Conservation (phyloP, 768 basidiomycete genomes). For the Dictyophora rubrovolvata region DNA sequence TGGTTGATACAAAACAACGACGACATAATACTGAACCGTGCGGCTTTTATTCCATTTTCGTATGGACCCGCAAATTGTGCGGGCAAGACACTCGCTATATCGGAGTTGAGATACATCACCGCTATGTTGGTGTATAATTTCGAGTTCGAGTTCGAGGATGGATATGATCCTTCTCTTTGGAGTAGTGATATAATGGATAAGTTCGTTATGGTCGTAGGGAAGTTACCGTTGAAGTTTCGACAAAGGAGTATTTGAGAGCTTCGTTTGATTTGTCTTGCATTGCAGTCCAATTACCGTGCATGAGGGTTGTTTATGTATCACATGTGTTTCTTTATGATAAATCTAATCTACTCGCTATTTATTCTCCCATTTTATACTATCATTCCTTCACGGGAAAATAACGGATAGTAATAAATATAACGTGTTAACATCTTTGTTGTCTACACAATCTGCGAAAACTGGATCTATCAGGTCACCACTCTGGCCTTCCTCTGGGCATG, state of each 20-base stretch:
- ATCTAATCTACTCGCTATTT: too few species aligned
- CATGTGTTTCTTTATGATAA: too few species aligned
- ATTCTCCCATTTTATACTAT: too few species aligned
- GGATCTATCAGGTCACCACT: too few species aligned
- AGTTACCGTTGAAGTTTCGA: conserved; percentile 9
- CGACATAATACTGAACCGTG: not conserved
- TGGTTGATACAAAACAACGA: conserved; percentile 19
- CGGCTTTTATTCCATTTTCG: conserved; percentile 35
- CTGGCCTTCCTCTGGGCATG: too few species aligned
- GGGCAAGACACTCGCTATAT: conserved; percentile 38
- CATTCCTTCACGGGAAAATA: too few species aligned
- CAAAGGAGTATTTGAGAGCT: not conserved
- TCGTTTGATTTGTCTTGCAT: too few species aligned
- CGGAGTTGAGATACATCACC: conserved; percentile 15
- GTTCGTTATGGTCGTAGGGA: conserved; percentile 21
- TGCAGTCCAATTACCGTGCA: too few species aligned
- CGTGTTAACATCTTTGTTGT: too few species aligned
- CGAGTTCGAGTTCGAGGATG: conserved; percentile 25
- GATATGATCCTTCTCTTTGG: conserved; percentile 21
- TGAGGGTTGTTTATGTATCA: too few species aligned
- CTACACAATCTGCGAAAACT: too few species aligned
- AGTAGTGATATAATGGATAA: conserved; percentile 20
- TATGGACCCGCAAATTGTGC: conserved; percentile 42
- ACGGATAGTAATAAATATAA: too few species aligned
- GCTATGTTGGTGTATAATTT: conserved; percentile 30